Evolutionary conservation across 345 rosid genomes (phyloP), one percentile per base, ranked within the genome.

Genomic region (Gossypium rotundifolium): DNA sequence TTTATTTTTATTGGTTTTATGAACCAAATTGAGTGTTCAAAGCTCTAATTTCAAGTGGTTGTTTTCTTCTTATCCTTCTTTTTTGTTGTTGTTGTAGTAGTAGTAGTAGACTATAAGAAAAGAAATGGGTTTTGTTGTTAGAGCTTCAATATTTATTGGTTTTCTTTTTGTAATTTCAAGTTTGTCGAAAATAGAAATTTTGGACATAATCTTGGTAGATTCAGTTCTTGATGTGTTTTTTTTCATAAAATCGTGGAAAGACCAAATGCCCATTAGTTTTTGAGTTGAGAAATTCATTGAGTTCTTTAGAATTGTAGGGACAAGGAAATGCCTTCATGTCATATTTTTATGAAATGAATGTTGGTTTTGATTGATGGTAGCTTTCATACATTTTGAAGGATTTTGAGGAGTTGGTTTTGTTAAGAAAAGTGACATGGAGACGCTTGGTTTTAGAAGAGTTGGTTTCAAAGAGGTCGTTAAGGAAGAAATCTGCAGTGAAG

Each of bases 401-500:
- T 40, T 68, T 79, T 77, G 58, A 70, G 38, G 46, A 51, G 40
- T 64, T 65, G 38, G 0, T 74, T 69, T 44, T 68, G 48, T n/a
- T 68, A 7, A 18, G 65, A 65, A 42, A 72, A 13, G 54, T 16
- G 33, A 63, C 29, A 93, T 89, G 93, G 90, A 85, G 52, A 74
- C 69, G 20, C 81, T n/a, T 82, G 5, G 60, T 49, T 40, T 67
- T 82, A 11, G 88, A 81, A 23, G 86, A 84, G 29, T 74, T 72
- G 9, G 85, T 33, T 44, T 73, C 81, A 8, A 92, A 89, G 88
- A 87, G 97, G 81, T 78, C 93, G 0, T 59, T 82, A 75, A 86
- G 98, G 85, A 94, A 78, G 86, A 92, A 87, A 61, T 84, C 80
- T 2, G 59, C 73, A 59, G 62, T 72, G 74, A 81, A 83, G 79